Base-by-base conservation (phyloP, 176 grass and related monocot genomes). In the Coix lacrymajobi region DNA sequence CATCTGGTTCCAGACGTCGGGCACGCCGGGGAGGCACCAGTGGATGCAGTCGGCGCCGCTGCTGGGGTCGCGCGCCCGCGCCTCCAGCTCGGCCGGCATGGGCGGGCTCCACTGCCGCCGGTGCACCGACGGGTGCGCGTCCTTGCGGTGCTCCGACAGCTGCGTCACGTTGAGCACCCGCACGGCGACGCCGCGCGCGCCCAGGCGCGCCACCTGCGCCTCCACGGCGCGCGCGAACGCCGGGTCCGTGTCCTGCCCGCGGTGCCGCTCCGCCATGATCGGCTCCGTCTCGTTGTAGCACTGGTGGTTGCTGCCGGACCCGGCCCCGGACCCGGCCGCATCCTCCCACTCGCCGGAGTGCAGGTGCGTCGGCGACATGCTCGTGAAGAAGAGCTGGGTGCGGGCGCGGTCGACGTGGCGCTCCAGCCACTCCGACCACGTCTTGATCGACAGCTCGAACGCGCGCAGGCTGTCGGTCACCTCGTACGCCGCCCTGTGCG, bases 21-120 rank as follows among this genome's bases (percentile, higher is more conserved):
- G 92, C 37, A 98, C 89, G 58, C 97, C 97, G 37, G 97, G 97
- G 51, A 99, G 89, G 80, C 97, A 99, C 97, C 97, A 99, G 83
- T 99, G 97, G 74, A 99, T 92, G 89, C 97, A 99, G 86, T 99
- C 97, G 19, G 97, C 97, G 77, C 83, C 78, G 64, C 83, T 84
- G 83, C 52, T 73, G 25, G 77, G 83, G 17, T 92, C 75, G 11
- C 80, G 78, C 38, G 73, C 51, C 78, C 86, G 80, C 32, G 89
- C 90, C 10, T 88, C 81, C 52, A 60, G 8, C 77, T 90, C 88
- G 38, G 84, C 90, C 22, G 86, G 83, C 49, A 90, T 90, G 44
- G 88, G 39, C 2, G 89, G 80, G 25, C 83, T 88, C 94, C 94
- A 92, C 39, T 87, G 86, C 45, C 91, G 83, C 69, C 90, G 91